These are phyloP conservation scores for Hippophae gyantsensis DNA, from an alignment of 306 rosid genomes.

Conservation along the genomic window DNA sequence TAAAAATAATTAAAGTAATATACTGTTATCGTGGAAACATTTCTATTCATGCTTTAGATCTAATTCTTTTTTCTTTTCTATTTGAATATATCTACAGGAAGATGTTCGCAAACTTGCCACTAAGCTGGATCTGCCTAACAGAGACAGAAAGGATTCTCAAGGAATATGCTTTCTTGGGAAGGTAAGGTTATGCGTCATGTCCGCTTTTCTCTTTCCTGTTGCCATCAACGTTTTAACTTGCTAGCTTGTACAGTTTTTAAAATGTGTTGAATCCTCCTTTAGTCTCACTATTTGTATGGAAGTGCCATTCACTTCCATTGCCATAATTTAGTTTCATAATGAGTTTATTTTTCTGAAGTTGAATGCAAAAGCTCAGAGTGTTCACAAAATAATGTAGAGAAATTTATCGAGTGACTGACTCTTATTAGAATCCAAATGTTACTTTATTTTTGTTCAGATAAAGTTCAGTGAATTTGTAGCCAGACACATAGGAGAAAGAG, in stretches of 20 bases:
- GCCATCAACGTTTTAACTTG: background rate
- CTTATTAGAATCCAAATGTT: background rate
- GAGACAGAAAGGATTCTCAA: slow-evolving; percentile 91
- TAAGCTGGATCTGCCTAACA: slow-evolving; percentile 72
- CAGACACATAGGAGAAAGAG: slow-evolving; percentile 78
- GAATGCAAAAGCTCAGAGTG: background rate
- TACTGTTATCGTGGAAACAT: background rate
- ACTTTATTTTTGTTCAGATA: slow-evolving; percentile 32
- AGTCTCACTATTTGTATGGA: background rate
- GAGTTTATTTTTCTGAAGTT: slow-evolving; percentile 4
- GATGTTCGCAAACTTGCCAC: slow-evolving; percentile 87
- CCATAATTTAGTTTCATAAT: background rate
- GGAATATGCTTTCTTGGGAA: slow-evolving; percentile 98
- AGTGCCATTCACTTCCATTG: background rate
- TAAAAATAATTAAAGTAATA: too few relatives aligned
- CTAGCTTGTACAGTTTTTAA: slow-evolving; percentile 3
- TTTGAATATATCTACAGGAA: slow-evolving; percentile 40
- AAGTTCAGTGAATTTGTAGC: slow-evolving; percentile 89
- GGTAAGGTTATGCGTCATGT: slow-evolving; percentile 29
- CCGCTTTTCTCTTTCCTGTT: background rate
- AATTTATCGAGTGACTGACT: too few relatives aligned
- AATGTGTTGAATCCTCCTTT: background rate
- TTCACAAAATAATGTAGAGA: background rate
- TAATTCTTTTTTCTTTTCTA: slow-evolving; percentile 4
- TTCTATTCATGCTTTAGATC: background rate